These are phyloP conservation scores for Blumeria hordei DNA, from an alignment of 2,329 filamentous ascomycete species.

Conservation along the genomic window DNA sequence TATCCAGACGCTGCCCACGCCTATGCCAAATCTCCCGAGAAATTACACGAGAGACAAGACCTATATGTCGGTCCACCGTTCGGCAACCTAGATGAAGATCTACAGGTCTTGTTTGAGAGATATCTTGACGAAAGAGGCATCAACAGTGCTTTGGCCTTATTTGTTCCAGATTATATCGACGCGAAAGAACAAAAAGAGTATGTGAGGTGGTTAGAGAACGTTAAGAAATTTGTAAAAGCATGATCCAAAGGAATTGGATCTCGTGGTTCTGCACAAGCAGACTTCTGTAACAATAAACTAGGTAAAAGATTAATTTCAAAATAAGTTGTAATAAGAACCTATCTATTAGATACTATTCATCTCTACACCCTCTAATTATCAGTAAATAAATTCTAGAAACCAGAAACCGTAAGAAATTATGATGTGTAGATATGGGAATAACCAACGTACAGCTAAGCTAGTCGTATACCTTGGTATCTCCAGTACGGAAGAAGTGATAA, in stretches of 20 bases:
- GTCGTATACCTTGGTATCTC: too few species aligned
- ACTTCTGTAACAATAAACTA: too few species aligned
- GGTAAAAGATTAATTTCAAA: too few species aligned
- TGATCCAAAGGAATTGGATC: conserved; percentile 17
- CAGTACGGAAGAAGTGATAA: too few species aligned
- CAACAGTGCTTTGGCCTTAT: conserved; percentile 63
- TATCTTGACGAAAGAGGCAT: conserved; percentile 91
- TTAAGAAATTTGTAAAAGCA: conserved; percentile 66
- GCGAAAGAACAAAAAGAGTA: conserved; percentile 98
- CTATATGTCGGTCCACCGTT: conserved; percentile 84
- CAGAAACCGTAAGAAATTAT: too few species aligned
- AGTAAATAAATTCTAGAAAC: too few species aligned
- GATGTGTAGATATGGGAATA: too few species aligned
- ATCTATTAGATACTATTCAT: too few species aligned
- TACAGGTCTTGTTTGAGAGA: conserved; percentile 75
- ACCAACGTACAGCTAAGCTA: too few species aligned
- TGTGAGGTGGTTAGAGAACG: conserved; percentile 62
- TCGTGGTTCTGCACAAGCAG: too few species aligned
- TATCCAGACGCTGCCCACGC: conserved; percentile 59
- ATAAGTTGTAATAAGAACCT: too few species aligned
- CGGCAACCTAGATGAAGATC: conserved; percentile 81
- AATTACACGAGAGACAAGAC: conserved; percentile 49
- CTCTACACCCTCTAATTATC: too few species aligned
- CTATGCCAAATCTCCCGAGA: conserved; percentile 49
- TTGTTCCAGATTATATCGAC: conserved; percentile 90